Base-by-base conservation (phyloP, 2,329 filamentous ascomycete species). In the Capronia americana region DNA sequence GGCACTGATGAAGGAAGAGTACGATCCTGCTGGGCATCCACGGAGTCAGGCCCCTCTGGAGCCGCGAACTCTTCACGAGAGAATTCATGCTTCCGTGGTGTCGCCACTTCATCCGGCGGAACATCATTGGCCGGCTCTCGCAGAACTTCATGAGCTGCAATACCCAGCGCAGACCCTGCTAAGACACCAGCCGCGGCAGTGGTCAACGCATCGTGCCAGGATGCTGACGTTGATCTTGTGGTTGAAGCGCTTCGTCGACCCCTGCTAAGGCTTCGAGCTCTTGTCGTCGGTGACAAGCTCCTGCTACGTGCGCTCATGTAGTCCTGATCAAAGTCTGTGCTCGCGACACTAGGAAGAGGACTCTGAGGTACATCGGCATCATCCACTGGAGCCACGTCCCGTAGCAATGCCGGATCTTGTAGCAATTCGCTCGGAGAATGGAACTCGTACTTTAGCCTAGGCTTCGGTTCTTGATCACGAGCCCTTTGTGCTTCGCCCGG, bases 401-500 rank as follows among this genome's bases (percentile, higher is more conserved):
- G 73, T 71, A 62, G 77, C 65, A 8, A 70, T 38, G 64, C 69
- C 1, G 78, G 77, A 62, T 81, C 79, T 57, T 78, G 78, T 14
- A 82, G 69, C 11, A 82, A 74, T 63, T 82, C 80, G 1, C 80
- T 81, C 1, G 80, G 79, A 20, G 80, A 82, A 66, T 82, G 80
- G 63, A 82, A 82, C 58, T 82, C 79, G 63, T 81, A 81, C 46
- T 77, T 80, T 1, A 74, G 77, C 64, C 78, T 78, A 44, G 83
- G 78, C 46, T 78, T 77, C 12, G 56, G 65, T 48, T 68, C 66
- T 20, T 61, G 67, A 56, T 73, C 67, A 60, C 65, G 32, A 2
- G 72, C 73, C 54, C 77, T 63, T 14, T 78, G 75, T 59, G 84
- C 85, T 10, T 80, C 77, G 20, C 82, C 83, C 4, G 88, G 88